phyloP scores from a whole-genome alignment of 208 protist species.

The Trypanosoma mega region DNA sequence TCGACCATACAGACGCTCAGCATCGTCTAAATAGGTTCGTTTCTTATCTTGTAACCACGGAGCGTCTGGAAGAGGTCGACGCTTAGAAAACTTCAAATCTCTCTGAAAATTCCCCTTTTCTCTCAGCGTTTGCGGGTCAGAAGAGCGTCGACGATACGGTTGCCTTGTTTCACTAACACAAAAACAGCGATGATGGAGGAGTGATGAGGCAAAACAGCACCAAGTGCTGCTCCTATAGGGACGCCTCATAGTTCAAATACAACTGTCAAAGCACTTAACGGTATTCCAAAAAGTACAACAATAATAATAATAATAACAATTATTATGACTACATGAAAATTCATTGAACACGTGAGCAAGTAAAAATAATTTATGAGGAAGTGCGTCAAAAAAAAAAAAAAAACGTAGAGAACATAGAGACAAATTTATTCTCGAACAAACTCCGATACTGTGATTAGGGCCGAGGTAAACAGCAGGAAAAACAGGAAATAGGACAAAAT shows the following conservation, averaged over 20 bases:
- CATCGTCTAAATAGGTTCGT: constrained; percentile 87
- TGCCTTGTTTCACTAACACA: constrained; percentile 5
- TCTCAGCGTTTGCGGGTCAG: constrained; percentile 69
- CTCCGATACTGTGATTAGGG: too few relatives aligned
- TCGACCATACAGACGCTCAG: constrained; percentile 83
- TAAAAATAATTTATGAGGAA: too few relatives aligned
- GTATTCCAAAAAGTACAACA: not conserved
- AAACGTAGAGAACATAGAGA: too few relatives aligned
- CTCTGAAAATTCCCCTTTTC: constrained; percentile 75
- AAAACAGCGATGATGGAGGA: constrained; percentile 8
- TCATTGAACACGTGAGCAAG: too few relatives aligned
- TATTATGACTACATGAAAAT: too few relatives aligned
- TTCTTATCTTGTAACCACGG: constrained; percentile 73
- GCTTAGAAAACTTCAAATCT: constrained; percentile 70
- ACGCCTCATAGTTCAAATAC: too few relatives aligned
- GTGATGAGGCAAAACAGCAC: not conserved
- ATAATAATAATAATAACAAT: not conserved
- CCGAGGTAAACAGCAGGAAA: too few relatives aligned
- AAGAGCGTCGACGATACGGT: constrained; percentile 65
- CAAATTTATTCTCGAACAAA: too few relatives aligned
- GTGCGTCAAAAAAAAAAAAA: too few relatives aligned
- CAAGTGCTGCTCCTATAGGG: not conserved
- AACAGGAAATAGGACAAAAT: too few relatives aligned
- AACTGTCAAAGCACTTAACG: too few relatives aligned
- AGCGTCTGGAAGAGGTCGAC: constrained; percentile 64